phyloP scores from a whole-genome alignment of 331 rosid genomes.

The Spiraea crenata region DNA sequence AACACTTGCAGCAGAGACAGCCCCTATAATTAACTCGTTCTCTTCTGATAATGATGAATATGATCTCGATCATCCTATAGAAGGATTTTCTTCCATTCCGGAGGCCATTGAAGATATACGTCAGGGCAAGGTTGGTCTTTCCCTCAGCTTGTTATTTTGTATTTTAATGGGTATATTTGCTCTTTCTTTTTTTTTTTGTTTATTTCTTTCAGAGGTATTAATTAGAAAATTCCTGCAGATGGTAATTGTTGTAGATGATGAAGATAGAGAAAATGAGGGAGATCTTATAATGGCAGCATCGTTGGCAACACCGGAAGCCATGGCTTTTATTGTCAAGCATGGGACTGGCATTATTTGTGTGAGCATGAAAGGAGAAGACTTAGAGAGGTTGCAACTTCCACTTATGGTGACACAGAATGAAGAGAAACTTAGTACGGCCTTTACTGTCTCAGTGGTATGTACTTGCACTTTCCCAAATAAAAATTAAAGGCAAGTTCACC shows the following conservation, averaged over 20 bases:
- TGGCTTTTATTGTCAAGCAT: slow-evolving; percentile 88
- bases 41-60: slow-evolving; percentile 22
- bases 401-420: slow-evolving; percentile 76
- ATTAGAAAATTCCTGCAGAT: slow-evolving; percentile 44
- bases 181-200: background rate
- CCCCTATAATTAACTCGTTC: slow-evolving; percentile 15
- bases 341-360: slow-evolving; percentile 89
- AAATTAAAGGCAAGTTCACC: background rate
- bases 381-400: slow-evolving; percentile 79
- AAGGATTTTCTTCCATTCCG: slow-evolving; percentile 52
- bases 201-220: slow-evolving; percentile 15
- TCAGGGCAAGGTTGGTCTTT: slow-evolving; percentile 63
- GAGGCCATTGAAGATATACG: slow-evolving; percentile 87
- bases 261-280: slow-evolving; percentile 91
- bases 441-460: slow-evolving; percentile 85
- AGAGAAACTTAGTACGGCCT: slow-evolving; percentile 72
- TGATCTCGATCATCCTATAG: slow-evolving; percentile 40
- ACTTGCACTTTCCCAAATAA: background rate
- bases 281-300: slow-evolving; percentile 89
- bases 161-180: background rate
- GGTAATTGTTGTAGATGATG: slow-evolving; percentile 85
- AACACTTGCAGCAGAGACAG: slow-evolving; percentile 27
- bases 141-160: background rate
- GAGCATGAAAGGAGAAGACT: slow-evolving; percentile 74
- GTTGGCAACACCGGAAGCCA: slow-evolving; percentile 79